These are phyloP conservation scores for Lipomyces starkeyi DNA, from an alignment of 805 yeast genomes.

Conservation along the genomic window DNA sequence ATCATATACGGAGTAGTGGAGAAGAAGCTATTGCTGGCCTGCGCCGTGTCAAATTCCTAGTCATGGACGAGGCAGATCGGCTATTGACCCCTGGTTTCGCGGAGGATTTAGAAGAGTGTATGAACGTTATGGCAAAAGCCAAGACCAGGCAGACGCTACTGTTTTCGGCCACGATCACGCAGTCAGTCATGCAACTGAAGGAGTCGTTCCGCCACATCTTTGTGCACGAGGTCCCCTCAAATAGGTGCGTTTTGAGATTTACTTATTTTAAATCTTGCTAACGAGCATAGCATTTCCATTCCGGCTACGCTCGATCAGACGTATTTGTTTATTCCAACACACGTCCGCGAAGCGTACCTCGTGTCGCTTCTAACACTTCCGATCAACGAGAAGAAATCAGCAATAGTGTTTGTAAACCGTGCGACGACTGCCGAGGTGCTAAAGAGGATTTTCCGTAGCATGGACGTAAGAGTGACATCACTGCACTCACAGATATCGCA, in stretches of 20 bases:
- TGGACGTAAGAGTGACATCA: slow-evolving; percentile 84
- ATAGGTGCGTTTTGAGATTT: neutral
- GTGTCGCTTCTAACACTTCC: slow-evolving; percentile 69
- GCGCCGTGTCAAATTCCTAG: slow-evolving; percentile 77
- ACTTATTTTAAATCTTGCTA: neutral
- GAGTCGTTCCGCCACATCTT: slow-evolving; percentile 74
- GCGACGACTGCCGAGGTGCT: slow-evolving; percentile 88
- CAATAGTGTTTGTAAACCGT: slow-evolving; percentile 88
- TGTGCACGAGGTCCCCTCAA: slow-evolving; percentile 22
- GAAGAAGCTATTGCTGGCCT: slow-evolving; percentile 85
- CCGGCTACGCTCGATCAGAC: slow-evolving; percentile 72
- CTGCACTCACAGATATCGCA: slow-evolving; percentile 96
- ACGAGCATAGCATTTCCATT: slow-evolving; percentile 61
- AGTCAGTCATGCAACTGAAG: slow-evolving; percentile 80
- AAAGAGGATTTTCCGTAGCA: slow-evolving; percentile 71
- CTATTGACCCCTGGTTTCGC: slow-evolving; percentile 83
- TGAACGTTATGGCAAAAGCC: slow-evolving; percentile 72
- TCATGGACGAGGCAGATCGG: slow-evolving; percentile 95
- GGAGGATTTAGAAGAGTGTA: slow-evolving; percentile 74
- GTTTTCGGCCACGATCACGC: slow-evolving; percentile 96
- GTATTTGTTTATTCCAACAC: slow-evolving; percentile 80
- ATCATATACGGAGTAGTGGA: slow-evolving; percentile 85
- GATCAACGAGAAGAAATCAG: slow-evolving; percentile 67
- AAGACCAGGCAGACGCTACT: slow-evolving; percentile 73
- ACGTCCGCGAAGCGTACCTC: slow-evolving; percentile 88